These are phyloP conservation scores for Gryganskiella cystojenkinii DNA, from an alignment of 192 early-diverging fungal genomes.

Conservation along the genomic window DNA sequence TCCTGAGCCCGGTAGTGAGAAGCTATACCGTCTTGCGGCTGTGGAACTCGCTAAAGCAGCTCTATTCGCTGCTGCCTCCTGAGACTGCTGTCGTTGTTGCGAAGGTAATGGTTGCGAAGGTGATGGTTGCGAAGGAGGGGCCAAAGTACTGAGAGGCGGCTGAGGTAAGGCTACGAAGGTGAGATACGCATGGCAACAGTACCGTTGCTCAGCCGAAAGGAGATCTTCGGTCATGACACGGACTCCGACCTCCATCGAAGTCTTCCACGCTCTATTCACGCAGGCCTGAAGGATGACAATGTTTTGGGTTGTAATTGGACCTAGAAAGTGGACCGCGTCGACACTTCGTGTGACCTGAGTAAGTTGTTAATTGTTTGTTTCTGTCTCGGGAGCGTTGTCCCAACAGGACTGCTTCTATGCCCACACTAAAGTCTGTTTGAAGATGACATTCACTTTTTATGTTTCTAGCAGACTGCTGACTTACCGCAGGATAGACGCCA, in stretches of 20 bases:
- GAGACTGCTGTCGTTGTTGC: slow-evolving; percentile 5
- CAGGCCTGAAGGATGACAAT: slow-evolving; percentile 70
- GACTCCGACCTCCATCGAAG: slow-evolving; percentile 80
- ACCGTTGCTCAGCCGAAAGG: slow-evolving; percentile 61
- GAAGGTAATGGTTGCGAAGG: background rate
- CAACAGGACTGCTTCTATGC: no score
- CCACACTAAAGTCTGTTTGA: no score
- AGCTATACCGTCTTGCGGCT: slow-evolving; percentile 42
- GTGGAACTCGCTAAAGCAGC: slow-evolving; percentile 26
- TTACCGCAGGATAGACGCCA: slow-evolving; percentile 64
- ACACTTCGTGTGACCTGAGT: slow-evolving; percentile 75
- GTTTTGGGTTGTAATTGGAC: slow-evolving; percentile 70
- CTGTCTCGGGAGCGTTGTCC: no score
- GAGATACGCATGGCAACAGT: slow-evolving; percentile 74
- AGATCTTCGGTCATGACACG: slow-evolving; percentile 75
- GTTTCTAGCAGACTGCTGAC: no score
- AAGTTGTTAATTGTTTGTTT: no score
- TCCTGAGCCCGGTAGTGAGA: slow-evolving; percentile 31
- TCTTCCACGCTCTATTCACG: slow-evolving; percentile 77
- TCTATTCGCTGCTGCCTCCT: slow-evolving; percentile 8
- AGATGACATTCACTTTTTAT: no score
- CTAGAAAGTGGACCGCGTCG: slow-evolving; percentile 75
- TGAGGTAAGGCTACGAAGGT: slow-evolving; percentile 68
- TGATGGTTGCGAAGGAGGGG: background rate
- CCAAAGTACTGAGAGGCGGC: slow-evolving; percentile 18